A percentile compares a stretch with the other conserved stretches of the same genome.
phyloP scores from a whole-genome alignment of 371 early-diverging fungal genomes.

The Batkoa obscura region DNA sequence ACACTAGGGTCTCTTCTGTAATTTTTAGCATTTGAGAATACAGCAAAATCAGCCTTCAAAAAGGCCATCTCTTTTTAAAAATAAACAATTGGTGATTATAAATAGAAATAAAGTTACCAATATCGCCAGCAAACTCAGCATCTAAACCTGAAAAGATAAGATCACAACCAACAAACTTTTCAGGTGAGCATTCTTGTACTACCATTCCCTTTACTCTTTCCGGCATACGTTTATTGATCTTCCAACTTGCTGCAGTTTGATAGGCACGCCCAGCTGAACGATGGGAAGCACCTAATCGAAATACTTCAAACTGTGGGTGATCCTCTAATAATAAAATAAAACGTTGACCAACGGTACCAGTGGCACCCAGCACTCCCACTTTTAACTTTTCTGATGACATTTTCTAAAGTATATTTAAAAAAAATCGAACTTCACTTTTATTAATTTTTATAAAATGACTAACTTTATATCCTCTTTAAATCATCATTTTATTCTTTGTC shows the following conservation, averaged over 20 bases:
- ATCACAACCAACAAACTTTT: conserved; percentile 57
- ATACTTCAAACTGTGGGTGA: conserved; percentile 74
- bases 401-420: no score
- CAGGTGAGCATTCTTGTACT: conserved; percentile 60
- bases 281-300: conserved; percentile 75
- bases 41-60: conserved; percentile 55
- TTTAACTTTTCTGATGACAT: conserved; percentile 12
- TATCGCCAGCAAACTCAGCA: conserved; percentile 78
- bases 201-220: conserved; percentile 25
- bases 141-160: conserved; percentile 89
- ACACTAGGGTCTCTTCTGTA: conserved; percentile 72
- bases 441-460: no score
- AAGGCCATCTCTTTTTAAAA: conserved; percentile 49
- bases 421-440: no score
- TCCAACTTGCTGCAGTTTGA: conserved; percentile 64
- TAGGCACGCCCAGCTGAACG: conserved; percentile 82
- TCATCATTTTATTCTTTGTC: no score
- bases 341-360: conserved; percentile 96
- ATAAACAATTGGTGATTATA: not conserved
- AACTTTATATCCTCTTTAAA: no score
- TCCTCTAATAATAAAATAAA: conserved; percentile 70
- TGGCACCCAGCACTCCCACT: conserved; percentile 90
- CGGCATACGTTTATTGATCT: conserved; percentile 63
- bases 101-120: conserved; percentile 27
- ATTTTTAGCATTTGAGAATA: conserved; percentile 93